Conservation (phyloP, 441 rosid genomes). For the Jatropha multifida region DNA sequence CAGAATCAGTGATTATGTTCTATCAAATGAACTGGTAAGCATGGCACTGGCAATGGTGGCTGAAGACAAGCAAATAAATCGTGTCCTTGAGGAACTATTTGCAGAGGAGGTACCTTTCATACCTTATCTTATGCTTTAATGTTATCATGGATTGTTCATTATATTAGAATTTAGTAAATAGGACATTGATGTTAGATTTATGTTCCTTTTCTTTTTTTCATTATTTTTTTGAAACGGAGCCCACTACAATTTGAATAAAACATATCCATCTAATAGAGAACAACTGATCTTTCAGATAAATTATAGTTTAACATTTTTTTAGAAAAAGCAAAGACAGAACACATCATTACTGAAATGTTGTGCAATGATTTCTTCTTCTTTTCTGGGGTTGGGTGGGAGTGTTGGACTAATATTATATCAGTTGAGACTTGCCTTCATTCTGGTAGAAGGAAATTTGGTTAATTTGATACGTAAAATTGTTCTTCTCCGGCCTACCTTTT, state of each 20-base stretch:
- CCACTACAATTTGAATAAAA: neutral
- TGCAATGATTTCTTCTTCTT: no score
- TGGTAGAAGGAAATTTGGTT: neutral
- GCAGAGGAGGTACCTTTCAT: constrained; percentile 65
- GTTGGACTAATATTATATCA: neutral
- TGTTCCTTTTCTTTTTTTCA: neutral
- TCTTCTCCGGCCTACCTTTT: neutral
- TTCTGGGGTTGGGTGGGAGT: neutral
- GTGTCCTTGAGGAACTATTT: constrained; percentile 81
- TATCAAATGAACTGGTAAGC: constrained; percentile 85
- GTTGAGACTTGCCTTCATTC: neutral
- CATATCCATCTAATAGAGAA: neutral
- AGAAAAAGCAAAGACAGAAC: neutral
- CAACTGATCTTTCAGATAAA: neutral
- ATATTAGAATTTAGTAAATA: neutral
- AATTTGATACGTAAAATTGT: neutral
- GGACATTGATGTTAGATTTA: neutral
- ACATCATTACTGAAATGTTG: neutral
- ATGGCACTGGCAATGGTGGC: constrained; percentile 98
- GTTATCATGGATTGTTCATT: neutral
- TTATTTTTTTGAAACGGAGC: neutral
- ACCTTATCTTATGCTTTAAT: neutral
- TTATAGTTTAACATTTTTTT: neutral
- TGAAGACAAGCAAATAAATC: constrained; percentile 90
- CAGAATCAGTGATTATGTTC: constrained; percentile 88